Base-by-base conservation (phyloP, 139 green algal genomes). In the Nannochloris sp. region DNA sequence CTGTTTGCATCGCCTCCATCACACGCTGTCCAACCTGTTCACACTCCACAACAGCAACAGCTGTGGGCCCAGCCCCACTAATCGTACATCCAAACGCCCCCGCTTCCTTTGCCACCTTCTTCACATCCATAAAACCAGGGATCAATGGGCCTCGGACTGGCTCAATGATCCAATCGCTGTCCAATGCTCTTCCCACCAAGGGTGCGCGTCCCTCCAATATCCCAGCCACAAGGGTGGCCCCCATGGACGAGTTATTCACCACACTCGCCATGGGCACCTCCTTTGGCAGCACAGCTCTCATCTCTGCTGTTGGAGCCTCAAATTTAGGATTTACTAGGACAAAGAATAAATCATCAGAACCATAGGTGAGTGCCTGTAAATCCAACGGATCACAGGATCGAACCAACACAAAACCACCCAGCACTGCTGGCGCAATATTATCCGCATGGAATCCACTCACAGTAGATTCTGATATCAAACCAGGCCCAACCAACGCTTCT, bases 361-460 rank as follows among this genome's bases (percentile, higher is more conserved):
- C 57, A 63, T 70, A 73, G 0, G 50, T 12, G 25, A 93, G 71
- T 9, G 40, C 64, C 61, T 85, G 68, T 43, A 94, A 51, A 60
- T 93, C 79, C 66, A 93, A 60, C 1, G 86, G 86, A n/a, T 87
- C 48, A 44, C 70, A 78, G 37, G 64, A 89, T 79, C 85, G 75
- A 57, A 97, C 79, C 18, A 98, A 81, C 8, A 96, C 78, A 72
- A 98, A 98, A 19, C 92, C 91, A 3, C 92, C 92, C 36, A 97
- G 62, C 18, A 98, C 51, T 0, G 92, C 82, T 23, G 92, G 92
- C 0, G 81, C 92, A 37, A 98, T 82, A 74, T 98, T 98, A 74
- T 98, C 92, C 2, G 92, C 92, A 64, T 98, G 92, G 76, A 97
- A 98, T 10, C 92, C 92, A 62, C 80, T 91, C 25, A 97, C 91